A percentile compares a stretch with the other conserved stretches of the same genome.
Conservation (phyloP, 2,329 filamentous ascomycete species). For the Eutypella sp. region DNA sequence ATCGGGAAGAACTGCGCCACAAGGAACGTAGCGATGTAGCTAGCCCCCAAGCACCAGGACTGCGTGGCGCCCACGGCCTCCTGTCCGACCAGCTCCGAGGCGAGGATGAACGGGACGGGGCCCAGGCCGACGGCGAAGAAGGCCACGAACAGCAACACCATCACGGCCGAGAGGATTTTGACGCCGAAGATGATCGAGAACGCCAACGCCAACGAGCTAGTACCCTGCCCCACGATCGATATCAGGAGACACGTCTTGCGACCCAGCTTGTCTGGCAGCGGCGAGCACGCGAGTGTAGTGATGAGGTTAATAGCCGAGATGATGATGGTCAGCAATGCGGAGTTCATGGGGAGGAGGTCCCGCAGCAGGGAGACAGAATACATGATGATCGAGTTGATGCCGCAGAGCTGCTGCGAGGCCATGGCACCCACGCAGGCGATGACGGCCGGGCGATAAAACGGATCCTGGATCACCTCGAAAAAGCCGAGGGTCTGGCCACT, state of each 20-base stretch:
- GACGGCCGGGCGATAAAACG: conserved; percentile 66
- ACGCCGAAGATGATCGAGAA: conserved; percentile 70
- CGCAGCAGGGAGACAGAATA: conserved; percentile 90
- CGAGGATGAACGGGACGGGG: conserved; percentile 90
- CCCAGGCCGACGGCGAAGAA: conserved; percentile 89
- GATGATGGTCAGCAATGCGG: conserved; percentile 77
- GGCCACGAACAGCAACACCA: conserved; percentile 79
- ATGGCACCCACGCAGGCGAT: conserved; percentile 85
- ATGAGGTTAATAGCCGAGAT: conserved; percentile 84
- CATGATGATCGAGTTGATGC: conserved; percentile 97
- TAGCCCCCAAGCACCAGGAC: conserved; percentile 79
- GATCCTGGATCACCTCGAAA: conserved; percentile 60
- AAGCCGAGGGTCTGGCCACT: conserved; percentile 49
- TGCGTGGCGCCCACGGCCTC: conserved; percentile 91
- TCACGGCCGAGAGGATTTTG: conserved; percentile 72
- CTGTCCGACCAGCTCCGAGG: conserved; percentile 82
- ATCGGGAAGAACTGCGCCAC: conserved; percentile 95
- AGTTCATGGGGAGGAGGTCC: conserved; percentile 73
- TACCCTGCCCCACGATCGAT: conserved; percentile 80
- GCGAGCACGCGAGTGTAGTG: conserved; percentile 75
- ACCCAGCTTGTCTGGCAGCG: conserved; percentile 80
- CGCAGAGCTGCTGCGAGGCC: conserved; percentile 87
- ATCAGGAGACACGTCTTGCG: conserved; percentile 79
- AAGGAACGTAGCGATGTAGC: conserved; percentile 85
- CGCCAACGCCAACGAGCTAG: conserved; percentile 70